Conservation (phyloP, 495 filamentous ascomycete species). For the Aeminium ludgeri region DNA sequence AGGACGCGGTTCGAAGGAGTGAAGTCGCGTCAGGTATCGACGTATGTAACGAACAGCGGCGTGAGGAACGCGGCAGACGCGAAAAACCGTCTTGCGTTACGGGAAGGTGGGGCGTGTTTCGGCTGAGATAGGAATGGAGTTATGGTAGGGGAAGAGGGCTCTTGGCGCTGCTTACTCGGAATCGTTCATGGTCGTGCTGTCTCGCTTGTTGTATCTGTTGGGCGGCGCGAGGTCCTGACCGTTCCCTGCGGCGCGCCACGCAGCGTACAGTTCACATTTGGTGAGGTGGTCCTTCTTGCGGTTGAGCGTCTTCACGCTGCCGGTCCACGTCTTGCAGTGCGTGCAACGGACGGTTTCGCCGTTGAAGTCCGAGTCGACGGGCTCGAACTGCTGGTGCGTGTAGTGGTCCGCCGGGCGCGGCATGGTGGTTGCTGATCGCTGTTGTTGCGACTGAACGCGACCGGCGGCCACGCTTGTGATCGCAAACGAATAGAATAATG, state of each 20-base stretch:
- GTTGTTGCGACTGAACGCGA: no score
- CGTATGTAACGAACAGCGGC: no score
- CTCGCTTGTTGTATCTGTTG: slow-evolving; percentile 10
- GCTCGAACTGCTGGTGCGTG: slow-evolving; percentile 6
- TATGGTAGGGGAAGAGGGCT: no score
- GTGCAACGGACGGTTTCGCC: slow-evolving; percentile 11
- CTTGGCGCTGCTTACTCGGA: slow-evolving; percentile 2
- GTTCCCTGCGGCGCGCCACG: slow-evolving; percentile 11
- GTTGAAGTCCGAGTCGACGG: slow-evolving; percentile 8
- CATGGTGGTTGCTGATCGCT: not conserved
- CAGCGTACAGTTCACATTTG: slow-evolving; percentile 6
- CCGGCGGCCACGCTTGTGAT: no score
- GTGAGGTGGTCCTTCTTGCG: slow-evolving; percentile 15
- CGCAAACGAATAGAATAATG: no score
- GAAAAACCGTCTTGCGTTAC: no score
- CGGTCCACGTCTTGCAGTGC: slow-evolving; percentile 13
- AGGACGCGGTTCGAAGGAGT: no score
- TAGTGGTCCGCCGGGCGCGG: slow-evolving; percentile 2
- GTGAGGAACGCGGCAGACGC: no score
- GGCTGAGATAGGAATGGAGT: no score
- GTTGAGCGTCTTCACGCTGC: slow-evolving; percentile 10
- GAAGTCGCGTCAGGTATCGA: no score
- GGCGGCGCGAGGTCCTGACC: slow-evolving; percentile 12
- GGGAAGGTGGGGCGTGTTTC: no score
- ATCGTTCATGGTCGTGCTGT: slow-evolving; percentile 2